These are phyloP conservation scores for Juncus effusus DNA, from an alignment of 176 grass and related monocot genomes.

Conservation along the genomic window DNA sequence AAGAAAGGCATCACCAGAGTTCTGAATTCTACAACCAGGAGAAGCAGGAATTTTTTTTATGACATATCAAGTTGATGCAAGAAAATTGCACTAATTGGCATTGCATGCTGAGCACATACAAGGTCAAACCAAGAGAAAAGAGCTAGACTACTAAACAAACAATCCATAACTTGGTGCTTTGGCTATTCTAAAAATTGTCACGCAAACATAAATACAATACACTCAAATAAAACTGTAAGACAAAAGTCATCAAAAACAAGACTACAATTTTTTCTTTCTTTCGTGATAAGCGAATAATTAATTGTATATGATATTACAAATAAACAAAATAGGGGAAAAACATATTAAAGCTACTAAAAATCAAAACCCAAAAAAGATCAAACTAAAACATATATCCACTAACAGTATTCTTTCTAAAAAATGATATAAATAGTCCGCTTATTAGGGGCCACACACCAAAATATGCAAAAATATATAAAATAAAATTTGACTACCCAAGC, in stretches of 20 bases:
- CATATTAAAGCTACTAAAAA: conserved; percentile 19
- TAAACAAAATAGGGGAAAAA: conserved; percentile 21
- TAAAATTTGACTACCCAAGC: conserved; percentile 1
- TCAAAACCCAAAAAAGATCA: conserved; percentile 8
- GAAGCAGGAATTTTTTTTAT: too few species aligned
- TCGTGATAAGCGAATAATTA: conserved; percentile 18
- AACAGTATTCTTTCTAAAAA: conserved; percentile 6
- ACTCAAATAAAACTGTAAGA: too few species aligned
- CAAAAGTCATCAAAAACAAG: neutral
- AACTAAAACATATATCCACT: conserved; percentile 2
- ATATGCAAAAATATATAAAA: neutral
- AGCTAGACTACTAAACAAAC: too few species aligned
- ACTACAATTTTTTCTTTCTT: neutral
- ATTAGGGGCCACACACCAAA: neutral
- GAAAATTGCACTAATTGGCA: too few species aligned
- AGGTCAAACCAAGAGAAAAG: too few species aligned
- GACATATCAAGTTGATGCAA: too few species aligned
- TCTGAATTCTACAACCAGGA: too few species aligned
- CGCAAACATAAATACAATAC: too few species aligned
- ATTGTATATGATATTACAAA: conserved; percentile 30
- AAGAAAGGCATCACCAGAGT: too few species aligned
- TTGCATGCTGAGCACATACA: too few species aligned
- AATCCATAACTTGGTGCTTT: too few species aligned
- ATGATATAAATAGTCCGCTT: neutral
- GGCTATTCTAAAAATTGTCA: too few species aligned